These are phyloP conservation scores for Aureobasidium sp. DNA, from an alignment of 2,329 filamentous ascomycete species.

Conservation along the genomic window DNA sequence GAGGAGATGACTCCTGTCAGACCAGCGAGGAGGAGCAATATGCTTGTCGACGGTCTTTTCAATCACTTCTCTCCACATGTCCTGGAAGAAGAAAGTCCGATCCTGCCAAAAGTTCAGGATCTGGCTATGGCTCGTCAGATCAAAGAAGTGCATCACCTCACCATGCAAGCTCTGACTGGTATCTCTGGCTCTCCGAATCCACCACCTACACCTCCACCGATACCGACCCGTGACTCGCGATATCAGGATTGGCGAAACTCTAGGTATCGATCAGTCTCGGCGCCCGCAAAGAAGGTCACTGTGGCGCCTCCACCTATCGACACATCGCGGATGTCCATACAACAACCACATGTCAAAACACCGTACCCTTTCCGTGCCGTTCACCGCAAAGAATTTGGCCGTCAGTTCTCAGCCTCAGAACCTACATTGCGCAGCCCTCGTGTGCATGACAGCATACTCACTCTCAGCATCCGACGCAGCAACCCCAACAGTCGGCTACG, in stretches of 20 bases:
- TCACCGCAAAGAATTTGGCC: conserved; percentile 20
- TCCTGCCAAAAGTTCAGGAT: conserved; percentile 7
- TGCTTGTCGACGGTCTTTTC: neutral
- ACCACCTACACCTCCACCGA: neutral
- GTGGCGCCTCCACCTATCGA: conserved; percentile 27
- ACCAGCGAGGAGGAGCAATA: neutral
- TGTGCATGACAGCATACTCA: conserved; percentile 22
- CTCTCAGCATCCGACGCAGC: conserved; percentile 23
- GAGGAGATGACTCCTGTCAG: conserved; percentile 11
- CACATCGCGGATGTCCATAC: conserved; percentile 13
- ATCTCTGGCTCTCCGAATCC: neutral
- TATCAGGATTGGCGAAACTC: conserved; percentile 9
- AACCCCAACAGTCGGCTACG: conserved; percentile 18
- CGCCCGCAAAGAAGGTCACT: conserved; percentile 20
- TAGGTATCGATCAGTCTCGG: conserved; percentile 13
- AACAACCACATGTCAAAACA: conserved; percentile 21
- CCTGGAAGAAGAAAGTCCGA: conserved; percentile 13
- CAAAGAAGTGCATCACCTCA: conserved; percentile 23
- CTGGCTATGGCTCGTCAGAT: conserved; percentile 21
- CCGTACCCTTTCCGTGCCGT: conserved; percentile 22
- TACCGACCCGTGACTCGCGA: neutral
- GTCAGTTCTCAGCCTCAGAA: conserved; percentile 13
- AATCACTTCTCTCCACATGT: neutral
- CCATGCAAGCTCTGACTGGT: conserved; percentile 24
- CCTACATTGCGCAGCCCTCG: neutral